Percentiles rank a stretch among this genome's conserved stretches.
Evolutionary conservation across 257 asterid species (phyloP).

Genomic region (Solanum medicagineum): DNA sequence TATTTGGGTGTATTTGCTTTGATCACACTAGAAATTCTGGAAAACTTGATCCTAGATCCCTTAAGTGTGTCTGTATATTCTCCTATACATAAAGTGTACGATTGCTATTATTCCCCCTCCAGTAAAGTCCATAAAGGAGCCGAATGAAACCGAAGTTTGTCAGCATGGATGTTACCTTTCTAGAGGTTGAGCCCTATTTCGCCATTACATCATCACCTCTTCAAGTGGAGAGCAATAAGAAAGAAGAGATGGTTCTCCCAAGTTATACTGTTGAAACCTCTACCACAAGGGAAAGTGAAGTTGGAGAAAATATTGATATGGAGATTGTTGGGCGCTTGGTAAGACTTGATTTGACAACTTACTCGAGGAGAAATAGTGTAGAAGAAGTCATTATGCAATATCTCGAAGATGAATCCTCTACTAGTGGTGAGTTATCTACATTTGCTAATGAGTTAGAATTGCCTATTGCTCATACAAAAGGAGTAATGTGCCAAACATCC

Average conservation of each 20-base stretch:
- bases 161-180: neutral
- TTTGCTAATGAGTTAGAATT: neutral
- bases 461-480: neutral
- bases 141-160: too few species aligned
- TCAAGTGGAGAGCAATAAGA: neutral
- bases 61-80: neutral
- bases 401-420: neutral
- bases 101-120: neutral
- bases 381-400: neutral
- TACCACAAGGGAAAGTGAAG: neutral
- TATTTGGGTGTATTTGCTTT: neutral
- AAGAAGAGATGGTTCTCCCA: neutral
- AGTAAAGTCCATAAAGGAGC: too few species aligned
- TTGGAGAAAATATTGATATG: neutral
- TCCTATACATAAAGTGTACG: neutral
- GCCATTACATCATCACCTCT: neutral
- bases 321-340: neutral
- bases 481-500: neutral
- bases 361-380: neutral
- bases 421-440: neutral
- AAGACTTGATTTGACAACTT: neutral
- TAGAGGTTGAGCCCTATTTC: neutral
- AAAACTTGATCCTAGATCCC: neutral
- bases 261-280: neutral
- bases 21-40: neutral